These are phyloP conservation scores for Viridothelium virens DNA, from an alignment of 495 filamentous ascomycete species.

Conservation along the genomic window DNA sequence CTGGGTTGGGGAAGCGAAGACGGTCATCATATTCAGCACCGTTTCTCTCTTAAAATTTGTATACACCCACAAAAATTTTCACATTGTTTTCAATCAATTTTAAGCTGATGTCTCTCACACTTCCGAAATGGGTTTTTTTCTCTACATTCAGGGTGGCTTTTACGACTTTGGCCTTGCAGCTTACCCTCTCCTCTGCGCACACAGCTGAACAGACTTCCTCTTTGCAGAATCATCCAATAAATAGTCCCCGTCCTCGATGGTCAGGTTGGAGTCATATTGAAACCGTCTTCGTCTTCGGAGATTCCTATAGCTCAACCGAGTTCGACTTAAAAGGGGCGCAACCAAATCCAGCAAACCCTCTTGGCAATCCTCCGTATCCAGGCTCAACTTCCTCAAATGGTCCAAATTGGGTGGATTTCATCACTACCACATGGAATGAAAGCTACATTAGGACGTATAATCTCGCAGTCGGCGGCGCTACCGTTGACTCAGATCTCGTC, in stretches of 20 bases:
- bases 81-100: too few relatives aligned
- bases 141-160: too few relatives aligned
- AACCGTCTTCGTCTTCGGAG: constrained; percentile 35
- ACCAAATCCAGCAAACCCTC: constrained; percentile 56
- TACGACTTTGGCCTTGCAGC: too few relatives aligned
- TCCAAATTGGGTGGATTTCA: constrained; percentile 63
- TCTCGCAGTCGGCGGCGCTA: constrained; percentile 62
- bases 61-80: too few relatives aligned
- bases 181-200: not conserved
- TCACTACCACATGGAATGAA: constrained; percentile 55
- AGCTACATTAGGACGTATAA: constrained; percentile 58
- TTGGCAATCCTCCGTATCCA: constrained; percentile 67
- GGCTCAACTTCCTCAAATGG: constrained; percentile 50
- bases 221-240: not conserved
- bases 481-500: constrained; percentile 55
- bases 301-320: constrained; percentile 57
- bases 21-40: not conserved
- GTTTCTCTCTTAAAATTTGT: not conserved
- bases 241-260: constrained; percentile 10
- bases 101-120: too few relatives aligned
- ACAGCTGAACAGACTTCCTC: not conserved
- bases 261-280: constrained; percentile 19
- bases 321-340: constrained; percentile 55
- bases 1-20: too few relatives aligned
- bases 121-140: too few relatives aligned